Percentiles rank a stretch among this genome's conserved stretches.
Conservation (phyloP, 495 filamentous ascomycete species). For the Umbilicaria muhlenbergii region DNA sequence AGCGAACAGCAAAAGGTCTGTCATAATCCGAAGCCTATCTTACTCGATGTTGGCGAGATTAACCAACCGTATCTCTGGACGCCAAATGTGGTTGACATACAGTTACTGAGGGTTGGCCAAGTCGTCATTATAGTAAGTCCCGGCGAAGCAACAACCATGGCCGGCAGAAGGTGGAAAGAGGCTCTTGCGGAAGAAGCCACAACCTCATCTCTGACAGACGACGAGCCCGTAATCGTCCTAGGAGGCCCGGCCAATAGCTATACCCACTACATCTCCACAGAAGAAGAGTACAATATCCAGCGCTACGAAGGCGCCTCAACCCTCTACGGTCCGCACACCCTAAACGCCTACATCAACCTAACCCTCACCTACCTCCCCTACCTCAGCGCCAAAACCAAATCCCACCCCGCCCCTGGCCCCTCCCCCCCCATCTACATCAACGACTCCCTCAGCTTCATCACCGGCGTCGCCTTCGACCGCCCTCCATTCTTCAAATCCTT, state of each 20-base stretch:
- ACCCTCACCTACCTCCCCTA: slow-evolving; percentile 59
- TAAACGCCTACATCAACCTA: slow-evolving; percentile 80
- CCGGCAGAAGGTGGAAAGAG: slow-evolving; percentile 78
- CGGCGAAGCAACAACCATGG: slow-evolving; percentile 92
- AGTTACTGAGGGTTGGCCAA: slow-evolving; percentile 76
- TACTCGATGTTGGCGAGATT: slow-evolving; percentile 79
- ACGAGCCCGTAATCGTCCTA: slow-evolving; percentile 59
- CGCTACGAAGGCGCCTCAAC: slow-evolving; percentile 94
- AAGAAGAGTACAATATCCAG: slow-evolving; percentile 82
- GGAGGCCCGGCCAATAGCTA: slow-evolving; percentile 94
- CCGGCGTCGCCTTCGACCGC: slow-evolving; percentile 61
- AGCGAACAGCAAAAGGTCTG: slow-evolving; percentile 57
- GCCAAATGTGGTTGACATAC: slow-evolving; percentile 87
- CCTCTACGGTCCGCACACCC: slow-evolving; percentile 81
- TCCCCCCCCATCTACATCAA: slow-evolving; percentile 74
- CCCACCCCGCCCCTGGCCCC: slow-evolving; percentile 37
- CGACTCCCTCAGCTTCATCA: slow-evolving; percentile 64
- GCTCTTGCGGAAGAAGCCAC: slow-evolving; percentile 48
- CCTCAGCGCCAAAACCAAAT: slow-evolving; percentile 32
- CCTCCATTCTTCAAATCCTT: slow-evolving; percentile 54
- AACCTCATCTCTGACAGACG: slow-evolving; percentile 19
- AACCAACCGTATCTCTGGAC: slow-evolving; percentile 73
- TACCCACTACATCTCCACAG: slow-evolving; percentile 88
- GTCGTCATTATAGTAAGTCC: slow-evolving; percentile 75
- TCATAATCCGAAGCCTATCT: slow-evolving; percentile 72